A percentile compares a stretch with the other conserved stretches of the same genome.
phyloP scores from a whole-genome alignment of 2,329 filamentous ascomycete species.

The Claviceps pazoutovae region DNA sequence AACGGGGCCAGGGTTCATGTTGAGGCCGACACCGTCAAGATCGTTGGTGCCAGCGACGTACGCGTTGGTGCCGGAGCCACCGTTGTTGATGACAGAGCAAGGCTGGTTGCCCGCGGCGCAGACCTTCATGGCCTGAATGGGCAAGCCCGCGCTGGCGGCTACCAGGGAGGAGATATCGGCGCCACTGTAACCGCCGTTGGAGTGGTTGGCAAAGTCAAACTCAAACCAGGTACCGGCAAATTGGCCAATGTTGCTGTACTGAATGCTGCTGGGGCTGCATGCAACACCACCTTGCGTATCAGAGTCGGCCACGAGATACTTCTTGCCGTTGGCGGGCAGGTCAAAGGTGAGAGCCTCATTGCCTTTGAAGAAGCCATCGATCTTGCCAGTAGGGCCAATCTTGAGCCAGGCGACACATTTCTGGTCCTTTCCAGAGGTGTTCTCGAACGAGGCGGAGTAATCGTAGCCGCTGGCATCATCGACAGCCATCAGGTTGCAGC shows the following conservation, averaged over 20 bases:
- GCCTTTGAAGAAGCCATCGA: slow-evolving; percentile 36
- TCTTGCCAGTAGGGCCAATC: slow-evolving; percentile 29
- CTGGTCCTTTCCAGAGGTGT: slow-evolving; percentile 21
- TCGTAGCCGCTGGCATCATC: slow-evolving; percentile 25
- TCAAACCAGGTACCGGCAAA: slow-evolving; percentile 34
- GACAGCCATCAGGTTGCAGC: slow-evolving; percentile 39
- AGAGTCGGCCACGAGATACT: slow-evolving; percentile 29
- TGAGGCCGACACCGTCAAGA: slow-evolving; percentile 26
- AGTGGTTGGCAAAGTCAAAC: slow-evolving; percentile 31
- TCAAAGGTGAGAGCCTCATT: slow-evolving; percentile 27
- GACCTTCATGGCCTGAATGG: slow-evolving; percentile 24
- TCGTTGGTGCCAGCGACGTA: slow-evolving; percentile 24
- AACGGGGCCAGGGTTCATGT: slow-evolving; percentile 18
- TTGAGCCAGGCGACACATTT: slow-evolving; percentile 37
- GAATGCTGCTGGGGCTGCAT: slow-evolving; percentile 23
- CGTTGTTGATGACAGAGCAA: slow-evolving; percentile 28
- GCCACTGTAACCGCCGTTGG: slow-evolving; percentile 36
- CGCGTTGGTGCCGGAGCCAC: slow-evolving; percentile 23
- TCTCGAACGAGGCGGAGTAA: slow-evolving; percentile 28
- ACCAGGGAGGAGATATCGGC: slow-evolving; percentile 37
- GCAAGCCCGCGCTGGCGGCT: slow-evolving; percentile 18
- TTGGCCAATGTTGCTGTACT: slow-evolving; percentile 25
- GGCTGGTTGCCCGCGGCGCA: slow-evolving; percentile 16
- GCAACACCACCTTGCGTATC: slow-evolving; percentile 36
- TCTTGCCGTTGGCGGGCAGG: slow-evolving; percentile 22